Conservation (phyloP, 345 rosid genomes). For the Rhodomyrtus tomentosa region DNA sequence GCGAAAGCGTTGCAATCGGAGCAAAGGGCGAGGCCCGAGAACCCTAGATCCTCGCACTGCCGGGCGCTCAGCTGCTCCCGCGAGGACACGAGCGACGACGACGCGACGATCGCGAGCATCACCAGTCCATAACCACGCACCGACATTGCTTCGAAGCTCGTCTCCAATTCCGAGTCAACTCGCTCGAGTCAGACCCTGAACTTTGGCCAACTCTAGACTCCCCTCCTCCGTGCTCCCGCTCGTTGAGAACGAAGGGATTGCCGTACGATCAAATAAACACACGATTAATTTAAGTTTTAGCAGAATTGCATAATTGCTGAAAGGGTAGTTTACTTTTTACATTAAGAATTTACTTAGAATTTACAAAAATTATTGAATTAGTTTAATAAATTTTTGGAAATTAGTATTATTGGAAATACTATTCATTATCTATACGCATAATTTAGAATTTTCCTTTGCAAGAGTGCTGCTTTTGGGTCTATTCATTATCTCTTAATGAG, state of each 20-base stretch:
- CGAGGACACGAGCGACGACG: not conserved
- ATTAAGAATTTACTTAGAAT: not conserved
- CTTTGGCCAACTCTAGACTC: not conserved
- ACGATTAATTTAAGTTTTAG: not conserved
- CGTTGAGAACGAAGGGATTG: not conserved
- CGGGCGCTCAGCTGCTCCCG: constrained; percentile 57
- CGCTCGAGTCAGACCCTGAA: not conserved
- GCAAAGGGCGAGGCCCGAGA: constrained; percentile 91
- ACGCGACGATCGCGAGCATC: not conserved
- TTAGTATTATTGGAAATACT: no score
- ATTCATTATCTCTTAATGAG: no score
- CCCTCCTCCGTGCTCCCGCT: not conserved
- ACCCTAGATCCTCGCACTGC: constrained; percentile 86
- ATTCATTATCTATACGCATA: no score
- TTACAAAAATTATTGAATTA: no score
- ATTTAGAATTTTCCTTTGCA: no score
- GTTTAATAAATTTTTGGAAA: no score
- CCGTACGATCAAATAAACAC: not conserved
- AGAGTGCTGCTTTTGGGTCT: no score
- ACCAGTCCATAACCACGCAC: not conserved
- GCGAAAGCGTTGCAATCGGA: constrained; percentile 82
- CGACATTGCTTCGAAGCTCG: not conserved
- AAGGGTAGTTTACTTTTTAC: no score
- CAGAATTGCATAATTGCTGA: not conserved
- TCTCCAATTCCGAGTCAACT: not conserved